phyloP scores from a whole-genome alignment of 148 eudicot species.

The Vaccinium darrowii region DNA sequence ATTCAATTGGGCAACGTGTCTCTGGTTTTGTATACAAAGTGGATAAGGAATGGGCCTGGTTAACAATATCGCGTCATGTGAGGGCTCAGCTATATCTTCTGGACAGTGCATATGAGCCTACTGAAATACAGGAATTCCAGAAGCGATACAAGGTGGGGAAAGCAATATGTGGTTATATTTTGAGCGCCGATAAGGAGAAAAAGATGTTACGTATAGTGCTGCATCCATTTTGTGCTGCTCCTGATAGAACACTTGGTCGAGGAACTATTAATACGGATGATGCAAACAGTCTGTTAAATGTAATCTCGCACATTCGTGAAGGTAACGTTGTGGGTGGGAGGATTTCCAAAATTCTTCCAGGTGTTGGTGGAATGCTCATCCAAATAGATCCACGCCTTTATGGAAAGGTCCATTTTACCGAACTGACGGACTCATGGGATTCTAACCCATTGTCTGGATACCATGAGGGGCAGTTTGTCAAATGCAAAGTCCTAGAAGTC shows the following conservation, averaged over 20 bases:
- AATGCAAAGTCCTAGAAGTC: slow-evolving; percentile 73
- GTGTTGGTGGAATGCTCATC: slow-evolving; percentile 83
- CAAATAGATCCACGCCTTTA: slow-evolving; percentile 77
- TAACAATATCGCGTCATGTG: slow-evolving; percentile 64
- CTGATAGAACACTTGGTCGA: slow-evolving; percentile 21
- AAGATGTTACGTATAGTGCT: slow-evolving; percentile 59
- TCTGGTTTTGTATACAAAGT: slow-evolving; percentile 82
- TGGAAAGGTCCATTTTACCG: slow-evolving; percentile 93
- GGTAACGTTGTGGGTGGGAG: slow-evolving; percentile 78
- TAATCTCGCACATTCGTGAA: slow-evolving; percentile 48
- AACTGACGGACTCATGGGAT: slow-evolving; percentile 55
- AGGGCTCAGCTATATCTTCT: slow-evolving; percentile 77
- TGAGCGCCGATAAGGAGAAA: slow-evolving; percentile 57
- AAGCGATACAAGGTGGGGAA: slow-evolving; percentile 61
- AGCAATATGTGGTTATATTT: slow-evolving; percentile 53
- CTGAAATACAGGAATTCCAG: slow-evolving; percentile 65
- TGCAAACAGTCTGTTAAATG: slow-evolving; percentile 21
- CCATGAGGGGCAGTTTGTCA: slow-evolving; percentile 80
- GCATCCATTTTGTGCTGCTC: slow-evolving; percentile 38
- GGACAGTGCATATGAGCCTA: slow-evolving; percentile 70
- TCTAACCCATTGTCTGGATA: slow-evolving; percentile 70
- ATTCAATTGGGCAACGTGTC: slow-evolving; percentile 60
- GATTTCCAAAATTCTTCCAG: slow-evolving; percentile 75
- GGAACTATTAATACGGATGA: slow-evolving; percentile 20
- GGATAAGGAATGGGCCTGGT: slow-evolving; percentile 89